phyloP scores from a whole-genome alignment of 805 yeast species.

The Candida tibetensis region DNA sequence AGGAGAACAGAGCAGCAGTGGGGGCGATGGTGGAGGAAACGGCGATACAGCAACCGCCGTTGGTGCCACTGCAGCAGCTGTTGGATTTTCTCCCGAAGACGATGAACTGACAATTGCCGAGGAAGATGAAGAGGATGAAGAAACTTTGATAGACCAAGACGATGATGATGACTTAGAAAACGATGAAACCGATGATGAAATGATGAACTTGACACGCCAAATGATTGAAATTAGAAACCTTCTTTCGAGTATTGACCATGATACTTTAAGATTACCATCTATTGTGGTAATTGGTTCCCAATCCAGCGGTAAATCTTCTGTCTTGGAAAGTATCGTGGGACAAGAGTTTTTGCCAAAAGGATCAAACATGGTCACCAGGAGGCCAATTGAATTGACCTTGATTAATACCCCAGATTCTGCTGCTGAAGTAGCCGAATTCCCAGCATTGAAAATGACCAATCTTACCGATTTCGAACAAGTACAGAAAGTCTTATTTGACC shows the following conservation, averaged over 20 bases:
- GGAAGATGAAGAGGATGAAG: constrained; percentile 46
- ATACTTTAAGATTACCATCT: constrained; percentile 81
- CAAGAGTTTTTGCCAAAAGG: constrained; percentile 97
- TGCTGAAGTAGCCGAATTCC: constrained; percentile 89
- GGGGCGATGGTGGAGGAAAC: constrained; percentile 23
- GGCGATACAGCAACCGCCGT: constrained; percentile 39
- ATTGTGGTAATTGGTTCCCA: constrained; percentile 98
- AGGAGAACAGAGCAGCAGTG: constrained; percentile 22
- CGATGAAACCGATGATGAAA: constrained; percentile 69
- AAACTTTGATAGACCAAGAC: constrained; percentile 43
- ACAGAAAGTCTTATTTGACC: constrained; percentile 79
- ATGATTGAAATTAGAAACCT: constrained; percentile 94
- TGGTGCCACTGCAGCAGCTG: constrained; percentile 57
- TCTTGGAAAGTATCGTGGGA: constrained; percentile 94
- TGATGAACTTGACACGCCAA: constrained; percentile 85
- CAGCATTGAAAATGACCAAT: constrained; percentile 78
- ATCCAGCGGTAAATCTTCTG: constrained; percentile 96
- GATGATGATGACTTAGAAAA: constrained; percentile 45
- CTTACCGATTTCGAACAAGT: constrained; percentile 87
- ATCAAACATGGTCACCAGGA: constrained; percentile 94
- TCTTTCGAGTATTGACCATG: constrained; percentile 72
- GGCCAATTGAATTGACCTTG: constrained; percentile 93
- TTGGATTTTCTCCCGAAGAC: constrained; percentile 37
- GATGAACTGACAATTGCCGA: constrained; percentile 17
- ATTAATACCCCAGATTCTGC: constrained; percentile 80